These are phyloP conservation scores for Sambucus nigra DNA, from an alignment of 129 eudicot genomes.

Conservation along the genomic window DNA sequence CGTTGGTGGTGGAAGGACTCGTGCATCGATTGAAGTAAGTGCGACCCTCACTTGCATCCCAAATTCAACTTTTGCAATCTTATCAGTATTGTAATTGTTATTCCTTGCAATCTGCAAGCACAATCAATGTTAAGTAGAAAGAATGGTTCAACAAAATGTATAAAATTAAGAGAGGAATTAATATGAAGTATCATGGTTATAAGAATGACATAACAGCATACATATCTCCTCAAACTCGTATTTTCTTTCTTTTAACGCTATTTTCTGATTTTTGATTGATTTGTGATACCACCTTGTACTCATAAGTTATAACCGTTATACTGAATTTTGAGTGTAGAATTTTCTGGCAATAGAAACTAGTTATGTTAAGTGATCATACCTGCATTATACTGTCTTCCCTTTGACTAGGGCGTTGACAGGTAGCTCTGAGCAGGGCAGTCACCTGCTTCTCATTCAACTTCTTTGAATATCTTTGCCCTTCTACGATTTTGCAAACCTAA, in stretches of 20 bases:
- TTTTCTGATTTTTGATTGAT: no score
- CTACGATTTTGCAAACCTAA: slow-evolving; percentile 44
- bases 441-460: slow-evolving; percentile 74
- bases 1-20: slow-evolving; percentile 65
- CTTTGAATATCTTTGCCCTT: slow-evolving; percentile 42
- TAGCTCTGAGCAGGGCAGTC: slow-evolving; percentile 43
- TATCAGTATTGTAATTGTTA: slow-evolving; percentile 31
- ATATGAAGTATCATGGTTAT: no score
- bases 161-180: no score
- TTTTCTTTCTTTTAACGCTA: not conserved
- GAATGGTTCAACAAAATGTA: not conserved
- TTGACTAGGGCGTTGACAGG: slow-evolving; percentile 56
- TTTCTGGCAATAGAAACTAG: no score
- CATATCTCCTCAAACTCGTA: no score
- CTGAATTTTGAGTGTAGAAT: not conserved
- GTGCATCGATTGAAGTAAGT: slow-evolving; percentile 46
- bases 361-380: no score
- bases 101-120: slow-evolving; percentile 31
- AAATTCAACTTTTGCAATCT: slow-evolving; percentile 50
- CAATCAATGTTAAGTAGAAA: not conserved
- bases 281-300: no score
- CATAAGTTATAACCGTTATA: no score
- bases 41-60: slow-evolving; percentile 46
- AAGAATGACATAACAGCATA: no score
- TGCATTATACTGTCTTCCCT: slow-evolving; percentile 29